Conservation (phyloP, 106 monocot species). For the Phalaenopsis aphrodite region DNA sequence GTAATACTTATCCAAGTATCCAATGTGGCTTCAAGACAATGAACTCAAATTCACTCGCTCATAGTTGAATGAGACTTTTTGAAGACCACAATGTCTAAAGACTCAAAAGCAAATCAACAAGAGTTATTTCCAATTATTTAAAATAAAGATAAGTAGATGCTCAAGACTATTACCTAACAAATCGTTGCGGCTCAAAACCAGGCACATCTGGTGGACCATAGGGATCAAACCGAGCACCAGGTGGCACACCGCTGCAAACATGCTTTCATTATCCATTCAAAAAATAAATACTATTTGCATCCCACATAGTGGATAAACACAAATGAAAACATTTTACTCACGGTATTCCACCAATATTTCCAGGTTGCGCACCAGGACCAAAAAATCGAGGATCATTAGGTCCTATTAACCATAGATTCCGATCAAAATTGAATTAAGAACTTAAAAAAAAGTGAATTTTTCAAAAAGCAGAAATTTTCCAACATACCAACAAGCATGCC, state of each 20-base stretch:
- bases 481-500: conserved; percentile 78
- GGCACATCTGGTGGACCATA: conserved; percentile 79
- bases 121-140: background rate
- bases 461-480: background rate
- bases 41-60: too few relatives aligned
- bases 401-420: conserved; percentile 23
- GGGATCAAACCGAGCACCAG: conserved; percentile 80
- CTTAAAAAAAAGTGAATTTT: background rate
- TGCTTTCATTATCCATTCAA: background rate
- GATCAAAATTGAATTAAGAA: background rate
- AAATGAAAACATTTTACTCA: conserved; percentile 23
- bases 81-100: background rate
- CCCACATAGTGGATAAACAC: background rate
- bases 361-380: conserved; percentile 27
- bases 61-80: too few relatives aligned
- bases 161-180: conserved; percentile 45
- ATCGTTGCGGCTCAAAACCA: conserved; percentile 66
- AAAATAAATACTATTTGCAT: background rate
- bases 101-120: background rate
- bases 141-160: background rate
- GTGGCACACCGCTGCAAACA: conserved; percentile 48
- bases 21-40: too few relatives aligned
- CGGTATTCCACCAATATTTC: conserved; percentile 40
- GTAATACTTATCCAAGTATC: too few relatives aligned
- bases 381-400: conserved; percentile 80